Percentiles rank a stretch among this genome's conserved stretches.
phyloP scores from a whole-genome alignment of 768 basidiomycete genomes.

The Infundibulicybe gibba region DNA sequence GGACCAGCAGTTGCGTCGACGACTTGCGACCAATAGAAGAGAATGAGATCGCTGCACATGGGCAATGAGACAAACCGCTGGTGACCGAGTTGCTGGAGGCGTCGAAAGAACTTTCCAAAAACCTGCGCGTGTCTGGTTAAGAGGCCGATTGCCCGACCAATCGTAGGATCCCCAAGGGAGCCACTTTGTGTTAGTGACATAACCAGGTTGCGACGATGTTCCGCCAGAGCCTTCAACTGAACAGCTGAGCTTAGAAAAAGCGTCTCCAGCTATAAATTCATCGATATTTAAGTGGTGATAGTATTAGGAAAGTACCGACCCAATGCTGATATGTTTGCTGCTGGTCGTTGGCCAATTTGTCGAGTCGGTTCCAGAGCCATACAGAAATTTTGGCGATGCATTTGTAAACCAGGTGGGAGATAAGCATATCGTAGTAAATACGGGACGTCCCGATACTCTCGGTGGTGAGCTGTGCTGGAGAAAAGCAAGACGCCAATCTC shows the following conservation, averaged over 20 bases:
- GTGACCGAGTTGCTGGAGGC: slow-evolving; percentile 60
- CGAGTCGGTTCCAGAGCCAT: slow-evolving; percentile 66
- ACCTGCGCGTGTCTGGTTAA: slow-evolving; percentile 66
- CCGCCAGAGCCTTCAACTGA: slow-evolving; percentile 53
- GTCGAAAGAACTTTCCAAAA: slow-evolving; percentile 80
- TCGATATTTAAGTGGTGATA: slow-evolving; percentile 1
- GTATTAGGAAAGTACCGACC: slow-evolving; percentile 32
- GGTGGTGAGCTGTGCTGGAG: slow-evolving; percentile 29
- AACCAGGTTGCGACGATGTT: slow-evolving; percentile 54
- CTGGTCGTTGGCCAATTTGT: slow-evolving; percentile 39
- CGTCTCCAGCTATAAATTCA: slow-evolving; percentile 44
- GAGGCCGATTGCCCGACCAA: slow-evolving; percentile 44
- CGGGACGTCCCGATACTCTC: slow-evolving; percentile 39
- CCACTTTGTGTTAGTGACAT: slow-evolving; percentile 34
- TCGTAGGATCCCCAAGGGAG: slow-evolving; percentile 27
- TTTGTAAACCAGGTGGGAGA: slow-evolving; percentile 75
- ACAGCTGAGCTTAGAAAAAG: slow-evolving; percentile 57
- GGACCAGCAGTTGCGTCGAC: slow-evolving; percentile 62
- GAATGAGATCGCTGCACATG: slow-evolving; percentile 59
- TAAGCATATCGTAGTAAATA: slow-evolving; percentile 35
- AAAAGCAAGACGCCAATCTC: slow-evolving; percentile 41
- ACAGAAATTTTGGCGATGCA: slow-evolving; percentile 63
- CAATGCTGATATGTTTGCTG: slow-evolving; percentile 43
- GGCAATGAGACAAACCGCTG: slow-evolving; percentile 62
- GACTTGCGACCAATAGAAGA: slow-evolving; percentile 85